Evolutionary conservation across 2,329 filamentous ascomycete genomes (phyloP), one percentile per base, ranked within the genome.

Genomic region (Microsporum audouinii): DNA sequence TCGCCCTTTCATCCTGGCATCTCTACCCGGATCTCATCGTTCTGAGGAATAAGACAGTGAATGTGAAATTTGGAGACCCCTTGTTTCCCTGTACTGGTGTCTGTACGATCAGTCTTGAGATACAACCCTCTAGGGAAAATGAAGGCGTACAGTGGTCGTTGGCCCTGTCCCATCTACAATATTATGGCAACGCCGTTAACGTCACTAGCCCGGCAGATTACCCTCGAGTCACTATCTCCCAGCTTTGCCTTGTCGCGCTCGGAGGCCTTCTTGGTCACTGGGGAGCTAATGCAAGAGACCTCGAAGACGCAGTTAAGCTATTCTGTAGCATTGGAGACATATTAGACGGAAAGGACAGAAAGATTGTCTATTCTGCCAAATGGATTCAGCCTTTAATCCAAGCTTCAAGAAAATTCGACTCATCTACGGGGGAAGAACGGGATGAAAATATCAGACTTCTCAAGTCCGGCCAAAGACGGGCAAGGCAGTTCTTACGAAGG

Each of bases 1-100:
- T 73, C 2, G 72, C 61, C 1, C 57, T 75, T 1, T 66, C 63
- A 2, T 60, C 72, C 0, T 75, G 71, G 73, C 73, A 75, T 64
- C 29, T 75, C 1, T 75, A 72, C 60, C 72, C 72, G 0, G 67
- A 76, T 43, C 64, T 75, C 8, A 58, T 62, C 1, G 65, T 86
- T 87, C 76, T 88, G 84, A 85, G 81, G 8, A 58, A 43, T 14
- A 38, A 36, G 5, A 57, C 53, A 2, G 53, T 57, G 6, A 38
- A 36, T 38, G 31, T 57, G 4, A 38, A 57, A 14, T 57, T 57
- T n/a, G 14, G 2, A 17, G 59, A 60, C 53, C 45, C 34, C 23
- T 49, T 60, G 14, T 14, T 60, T 29, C 29, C 45, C 12, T 14
- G n/a, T 17, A 33, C 31, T n/a, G 59, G 59, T 14, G 3, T 56